Conservation (phyloP, 306 rosid genomes). For the Acacia confusa region DNA sequence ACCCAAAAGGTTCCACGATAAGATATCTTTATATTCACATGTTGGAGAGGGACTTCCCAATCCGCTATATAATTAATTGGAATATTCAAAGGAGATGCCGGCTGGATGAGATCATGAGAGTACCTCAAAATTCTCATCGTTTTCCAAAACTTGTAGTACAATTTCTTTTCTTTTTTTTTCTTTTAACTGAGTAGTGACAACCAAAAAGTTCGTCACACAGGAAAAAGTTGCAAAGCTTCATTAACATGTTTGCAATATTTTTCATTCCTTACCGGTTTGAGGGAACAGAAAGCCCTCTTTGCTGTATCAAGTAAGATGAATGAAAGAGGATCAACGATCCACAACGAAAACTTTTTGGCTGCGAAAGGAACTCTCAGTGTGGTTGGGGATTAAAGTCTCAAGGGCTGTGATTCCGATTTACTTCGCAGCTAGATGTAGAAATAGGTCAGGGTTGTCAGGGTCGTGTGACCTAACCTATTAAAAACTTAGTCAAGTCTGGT, state of each 20-base stretch:
- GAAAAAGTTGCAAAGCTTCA: background rate
- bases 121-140: background rate
- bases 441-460: too few relatives aligned
- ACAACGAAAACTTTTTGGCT: too few relatives aligned
- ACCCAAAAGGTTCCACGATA: background rate
- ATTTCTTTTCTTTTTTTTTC: too few relatives aligned
- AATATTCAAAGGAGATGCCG: constrained; percentile 4
- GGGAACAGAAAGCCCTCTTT: background rate
- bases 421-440: too few relatives aligned
- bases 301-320: background rate
- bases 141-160: background rate
- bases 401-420: too few relatives aligned
- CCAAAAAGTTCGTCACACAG: background rate
- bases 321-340: background rate
- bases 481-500: too few relatives aligned
- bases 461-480: too few relatives aligned
- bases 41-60: constrained; percentile 1
- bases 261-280: background rate
- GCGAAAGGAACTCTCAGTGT: too few relatives aligned
- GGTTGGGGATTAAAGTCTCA: too few relatives aligned
- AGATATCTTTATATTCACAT: background rate
- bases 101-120: background rate
- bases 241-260: background rate
- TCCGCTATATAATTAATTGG: background rate
- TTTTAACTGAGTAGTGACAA: too few relatives aligned